A percentile compares a stretch with the other conserved stretches of the same genome.
Conservation (phyloP, 2,329 filamentous ascomycete genomes). For the Aspergillus awamori region DNA sequence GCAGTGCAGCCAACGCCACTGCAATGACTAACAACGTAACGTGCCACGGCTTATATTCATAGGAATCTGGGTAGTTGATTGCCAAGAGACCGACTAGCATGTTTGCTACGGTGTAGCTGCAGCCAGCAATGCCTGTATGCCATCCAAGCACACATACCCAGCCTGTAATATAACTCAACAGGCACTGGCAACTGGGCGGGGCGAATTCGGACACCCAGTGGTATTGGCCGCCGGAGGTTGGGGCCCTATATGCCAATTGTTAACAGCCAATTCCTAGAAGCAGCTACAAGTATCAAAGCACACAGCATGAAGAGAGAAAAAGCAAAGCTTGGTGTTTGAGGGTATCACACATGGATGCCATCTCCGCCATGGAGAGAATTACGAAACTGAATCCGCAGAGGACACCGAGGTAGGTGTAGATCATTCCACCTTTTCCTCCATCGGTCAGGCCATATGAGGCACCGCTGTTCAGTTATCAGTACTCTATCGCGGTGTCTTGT, state of each 20-base stretch:
- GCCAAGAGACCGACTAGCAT: slow-evolving; percentile 41
- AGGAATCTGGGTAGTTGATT: slow-evolving; percentile 34
- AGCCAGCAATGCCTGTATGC: slow-evolving; percentile 40
- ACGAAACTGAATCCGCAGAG: slow-evolving; percentile 42
- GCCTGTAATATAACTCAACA: slow-evolving; percentile 43
- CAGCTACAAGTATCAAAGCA: neutral
- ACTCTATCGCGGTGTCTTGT: neutral
- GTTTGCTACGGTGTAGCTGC: slow-evolving; percentile 37
- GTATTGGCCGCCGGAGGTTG: slow-evolving; percentile 45
- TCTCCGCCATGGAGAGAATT: slow-evolving; percentile 45
- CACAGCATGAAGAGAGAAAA: too few relatives aligned
- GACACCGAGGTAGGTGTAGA: slow-evolving; percentile 42
- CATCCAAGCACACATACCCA: slow-evolving; percentile 45
- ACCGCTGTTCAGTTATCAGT: slow-evolving; percentile 11
- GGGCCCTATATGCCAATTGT: slow-evolving; percentile 27
- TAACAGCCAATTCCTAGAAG: too few relatives aligned
- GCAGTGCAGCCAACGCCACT: slow-evolving; percentile 50
- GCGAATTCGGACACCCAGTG: slow-evolving; percentile 47
- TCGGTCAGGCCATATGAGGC: slow-evolving; percentile 36
- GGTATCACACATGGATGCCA: slow-evolving; percentile 49
- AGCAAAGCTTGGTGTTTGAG: too few relatives aligned
- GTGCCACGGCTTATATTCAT: slow-evolving; percentile 33
- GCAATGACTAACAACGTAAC: slow-evolving; percentile 45
- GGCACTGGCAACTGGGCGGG: slow-evolving; percentile 34
- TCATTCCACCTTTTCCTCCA: slow-evolving; percentile 40